Evolutionary conservation across 2,329 filamentous ascomycete genomes (phyloP).

Genomic region (Colletotrichum endophyticum): DNA sequence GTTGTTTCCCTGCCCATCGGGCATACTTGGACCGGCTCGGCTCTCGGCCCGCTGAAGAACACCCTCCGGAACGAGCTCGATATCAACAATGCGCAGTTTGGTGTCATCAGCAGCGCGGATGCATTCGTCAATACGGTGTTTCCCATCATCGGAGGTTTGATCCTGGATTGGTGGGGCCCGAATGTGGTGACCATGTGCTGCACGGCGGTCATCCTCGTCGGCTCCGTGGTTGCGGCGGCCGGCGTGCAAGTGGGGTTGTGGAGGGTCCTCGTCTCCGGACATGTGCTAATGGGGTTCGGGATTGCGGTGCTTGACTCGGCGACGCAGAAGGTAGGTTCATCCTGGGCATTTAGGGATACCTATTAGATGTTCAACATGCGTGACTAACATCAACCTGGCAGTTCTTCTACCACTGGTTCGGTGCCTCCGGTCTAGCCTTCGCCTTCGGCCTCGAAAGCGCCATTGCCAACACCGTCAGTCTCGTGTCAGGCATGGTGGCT

Average conservation of each 20-base stretch:
- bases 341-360: rapidly evolving
- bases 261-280: conserved; percentile 23
- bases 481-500: conserved; percentile 27
- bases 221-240: conserved; percentile 24
- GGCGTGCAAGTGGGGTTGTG: conserved; percentile 23
- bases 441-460: conserved; percentile 27
- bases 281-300: conserved; percentile 28
- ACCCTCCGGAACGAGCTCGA: conserved; percentile 25
- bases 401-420: conserved; percentile 31
- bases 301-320: conserved; percentile 26
- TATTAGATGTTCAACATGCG: background rate
- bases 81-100: conserved; percentile 28
- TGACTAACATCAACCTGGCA: background rate
- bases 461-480: conserved; percentile 24
- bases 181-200: conserved; percentile 26
- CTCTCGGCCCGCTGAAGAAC: conserved; percentile 27
- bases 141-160: conserved; percentile 25
- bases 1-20: conserved; percentile 27
- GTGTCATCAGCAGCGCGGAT: conserved; percentile 28
- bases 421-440: conserved; percentile 24
- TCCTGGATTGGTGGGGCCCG: conserved; percentile 29
- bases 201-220: conserved; percentile 23
- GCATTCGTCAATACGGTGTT: conserved; percentile 29
- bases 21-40: conserved; percentile 24
- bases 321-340: conserved; percentile 21